These are phyloP conservation scores for Microbotryum saponariae DNA, from an alignment of 1,284 basidiomycete species.

Conservation along the genomic window DNA sequence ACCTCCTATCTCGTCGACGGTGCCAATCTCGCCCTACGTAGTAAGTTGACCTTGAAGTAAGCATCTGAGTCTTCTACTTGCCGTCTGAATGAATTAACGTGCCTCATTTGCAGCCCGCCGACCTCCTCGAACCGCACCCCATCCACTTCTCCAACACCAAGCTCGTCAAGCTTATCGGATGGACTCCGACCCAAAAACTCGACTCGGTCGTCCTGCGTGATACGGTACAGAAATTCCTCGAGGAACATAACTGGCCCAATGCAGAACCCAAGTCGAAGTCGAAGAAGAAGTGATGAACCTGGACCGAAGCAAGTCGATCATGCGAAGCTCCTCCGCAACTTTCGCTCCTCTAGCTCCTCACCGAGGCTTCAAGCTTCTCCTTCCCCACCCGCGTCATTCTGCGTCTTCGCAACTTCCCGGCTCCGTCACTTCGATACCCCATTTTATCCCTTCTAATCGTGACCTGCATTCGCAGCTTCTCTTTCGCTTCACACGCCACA, in stretches of 20 bases:
- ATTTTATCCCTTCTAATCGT: no score
- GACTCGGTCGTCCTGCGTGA: background rate
- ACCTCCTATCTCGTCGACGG: conserved; percentile 13
- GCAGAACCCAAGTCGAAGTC: conserved; percentile 4
- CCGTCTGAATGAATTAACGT: background rate
- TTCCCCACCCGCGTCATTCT: no score
- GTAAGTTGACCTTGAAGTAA: background rate
- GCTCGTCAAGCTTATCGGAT: conserved; percentile 13
- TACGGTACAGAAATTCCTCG: conserved; percentile 17
- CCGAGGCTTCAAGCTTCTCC: no score
- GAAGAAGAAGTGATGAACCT: background rate
- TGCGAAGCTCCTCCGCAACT: no score
- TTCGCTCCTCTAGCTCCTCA: no score
- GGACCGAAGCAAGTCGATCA: no score
- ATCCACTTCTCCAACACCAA: conserved; percentile 8
- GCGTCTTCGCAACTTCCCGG: no score
- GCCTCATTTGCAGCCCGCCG: conserved; percentile 8
- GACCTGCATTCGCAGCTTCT: no score
- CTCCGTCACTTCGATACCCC: no score
- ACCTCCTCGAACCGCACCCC: conserved; percentile 23
- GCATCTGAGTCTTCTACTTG: background rate
- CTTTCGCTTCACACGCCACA: no score
- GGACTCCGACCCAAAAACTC: conserved; percentile 12
- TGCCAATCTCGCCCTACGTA: conserved; percentile 23
- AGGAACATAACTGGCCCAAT: conserved; percentile 22